Evolutionary conservation across 1,284 basidiomycete genomes (phyloP), one percentile per base, ranked within the genome.

Genomic region (Anthracocystis walkeri): DNA sequence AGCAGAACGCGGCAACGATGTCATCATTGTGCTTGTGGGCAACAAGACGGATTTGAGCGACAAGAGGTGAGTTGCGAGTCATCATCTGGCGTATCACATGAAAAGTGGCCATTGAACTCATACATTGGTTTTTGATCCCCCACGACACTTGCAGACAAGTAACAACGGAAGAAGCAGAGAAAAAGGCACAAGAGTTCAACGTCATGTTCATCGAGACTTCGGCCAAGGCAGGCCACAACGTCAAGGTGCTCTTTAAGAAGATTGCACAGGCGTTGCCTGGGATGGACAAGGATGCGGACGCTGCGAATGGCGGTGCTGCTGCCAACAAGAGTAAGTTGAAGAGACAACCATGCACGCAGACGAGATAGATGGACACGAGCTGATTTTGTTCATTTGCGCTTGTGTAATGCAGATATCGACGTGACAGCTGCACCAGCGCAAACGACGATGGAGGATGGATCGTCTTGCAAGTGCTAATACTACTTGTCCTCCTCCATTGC

Each of bases 181-280:
- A 92, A 66, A 93, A 94, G 82, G 90, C 95, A n/a, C 92, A 93
- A 58, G 92, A 97, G 85, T 88, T 97, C 73, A 92, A 92, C 82
- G 93, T 99, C 81, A 94, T 99, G 92, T 97, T 97, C 84, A 97
- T 99, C 91, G 97, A 99, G 87, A 99, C 97, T 4, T 97, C 94
- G 35, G 97, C 97, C 38, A 99, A 99, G 86, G 97, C 97, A 3
- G 97, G 97, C 2, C 96, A 99, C 86, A 99, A 99, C 79, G 97
- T 99, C 77, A 99, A 99, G 88, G 93, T 93, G 73, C 87, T 99
- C 71, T 99, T 99, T 90, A 94, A 97, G 88, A 99, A 98, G 89
- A 99, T 99, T 79, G 97, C 97, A 0, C 92, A 97, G 91, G 95
- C 95, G 3, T 87, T 99, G 62, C 97, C 97, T 7, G 97, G 97